phyloP scores from a whole-genome alignment of 495 filamentous ascomycete species.

The Zalerion maritima region DNA sequence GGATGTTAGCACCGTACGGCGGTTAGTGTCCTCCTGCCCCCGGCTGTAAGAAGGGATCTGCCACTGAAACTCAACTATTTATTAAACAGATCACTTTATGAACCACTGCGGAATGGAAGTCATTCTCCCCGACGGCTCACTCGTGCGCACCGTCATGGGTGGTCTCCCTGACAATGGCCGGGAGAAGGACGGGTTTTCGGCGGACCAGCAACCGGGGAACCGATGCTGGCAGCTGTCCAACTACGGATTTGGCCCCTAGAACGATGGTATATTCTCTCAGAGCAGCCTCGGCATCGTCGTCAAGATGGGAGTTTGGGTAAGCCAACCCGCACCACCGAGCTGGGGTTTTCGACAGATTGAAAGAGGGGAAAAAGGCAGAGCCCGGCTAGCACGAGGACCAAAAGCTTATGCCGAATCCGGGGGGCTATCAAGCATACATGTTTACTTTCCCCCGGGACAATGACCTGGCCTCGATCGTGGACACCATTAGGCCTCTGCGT shows the following conservation, averaged over 20 bases:
- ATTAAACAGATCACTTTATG: slow-evolving; percentile 22
- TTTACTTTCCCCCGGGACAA: slow-evolving; percentile 36
- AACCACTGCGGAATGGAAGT: slow-evolving; percentile 38
- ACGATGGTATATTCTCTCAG: slow-evolving; percentile 44
- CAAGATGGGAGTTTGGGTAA: slow-evolving; percentile 40
- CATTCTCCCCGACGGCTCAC: slow-evolving; percentile 36
- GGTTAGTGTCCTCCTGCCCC: no score
- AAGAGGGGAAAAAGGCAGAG: no score
- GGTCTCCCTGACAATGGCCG: slow-evolving; percentile 24
- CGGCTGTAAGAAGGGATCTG: no score
- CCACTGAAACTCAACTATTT: no score
- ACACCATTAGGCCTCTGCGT: no score
- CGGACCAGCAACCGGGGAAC: slow-evolving; percentile 14
- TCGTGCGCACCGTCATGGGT: slow-evolving; percentile 42
- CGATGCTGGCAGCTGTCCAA: slow-evolving; percentile 33
- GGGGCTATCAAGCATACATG: slow-evolving; percentile 31
- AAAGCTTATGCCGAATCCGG: slow-evolving; percentile 32
- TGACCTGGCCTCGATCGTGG: slow-evolving; percentile 30
- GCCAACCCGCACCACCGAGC: no score
- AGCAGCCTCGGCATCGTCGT: slow-evolving; percentile 38
- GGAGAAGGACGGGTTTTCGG: slow-evolving; percentile 1
- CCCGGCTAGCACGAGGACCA: no score
- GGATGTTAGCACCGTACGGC: no score
- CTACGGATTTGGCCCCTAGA: slow-evolving; percentile 38
- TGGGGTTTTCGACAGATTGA: no score